These are phyloP conservation scores for Pseudoneurospora amorphoporcata DNA, from an alignment of 495 filamentous ascomycete species.

Conservation along the genomic window DNA sequence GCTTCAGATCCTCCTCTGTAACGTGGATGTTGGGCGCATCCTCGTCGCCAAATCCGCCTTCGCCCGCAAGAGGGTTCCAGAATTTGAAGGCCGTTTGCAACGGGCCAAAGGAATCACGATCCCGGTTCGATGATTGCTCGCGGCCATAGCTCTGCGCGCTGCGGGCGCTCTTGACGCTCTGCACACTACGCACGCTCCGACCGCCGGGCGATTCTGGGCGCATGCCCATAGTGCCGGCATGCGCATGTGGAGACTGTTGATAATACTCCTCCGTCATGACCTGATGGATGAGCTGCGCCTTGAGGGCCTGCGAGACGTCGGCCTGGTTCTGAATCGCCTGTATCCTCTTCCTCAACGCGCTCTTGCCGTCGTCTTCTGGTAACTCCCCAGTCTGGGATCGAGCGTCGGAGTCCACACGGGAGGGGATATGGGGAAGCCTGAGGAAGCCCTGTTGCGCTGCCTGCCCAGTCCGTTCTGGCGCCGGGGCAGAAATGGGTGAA, in stretches of 20 bases:
- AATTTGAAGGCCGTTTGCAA: constrained; percentile 27
- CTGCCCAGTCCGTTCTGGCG: not conserved
- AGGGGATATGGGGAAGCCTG: not conserved
- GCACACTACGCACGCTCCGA: constrained; percentile 7
- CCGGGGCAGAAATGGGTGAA: not conserved
- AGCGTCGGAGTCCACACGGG: constrained; percentile 1
- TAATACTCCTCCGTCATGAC: constrained; percentile 72
- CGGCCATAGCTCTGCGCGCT: constrained; percentile 12
- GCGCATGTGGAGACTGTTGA: constrained; percentile 24
- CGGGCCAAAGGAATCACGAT: constrained; percentile 2
- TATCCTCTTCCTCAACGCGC: constrained; percentile 61
- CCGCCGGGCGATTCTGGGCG: constrained; percentile 21
- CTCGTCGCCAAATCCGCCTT: constrained; percentile 38
- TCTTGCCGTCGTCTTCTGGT: constrained; percentile 92
- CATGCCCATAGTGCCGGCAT: constrained; percentile 2
- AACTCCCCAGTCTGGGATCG: constrained; percentile 28
- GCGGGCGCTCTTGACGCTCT: constrained; percentile 5
- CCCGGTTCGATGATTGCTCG: not conserved
- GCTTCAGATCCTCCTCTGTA: constrained; percentile 57
- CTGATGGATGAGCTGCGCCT: constrained; percentile 73
- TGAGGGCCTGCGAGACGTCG: constrained; percentile 55
- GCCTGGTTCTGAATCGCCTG: constrained; percentile 56
- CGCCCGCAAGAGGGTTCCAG: constrained; percentile 27
- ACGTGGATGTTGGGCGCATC: constrained; percentile 32
- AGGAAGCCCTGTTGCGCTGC: not conserved